These are phyloP conservation scores for Syncephalis plumigaleata DNA, from an alignment of 371 early-diverging fungal genomes.

Conservation along the genomic window DNA sequence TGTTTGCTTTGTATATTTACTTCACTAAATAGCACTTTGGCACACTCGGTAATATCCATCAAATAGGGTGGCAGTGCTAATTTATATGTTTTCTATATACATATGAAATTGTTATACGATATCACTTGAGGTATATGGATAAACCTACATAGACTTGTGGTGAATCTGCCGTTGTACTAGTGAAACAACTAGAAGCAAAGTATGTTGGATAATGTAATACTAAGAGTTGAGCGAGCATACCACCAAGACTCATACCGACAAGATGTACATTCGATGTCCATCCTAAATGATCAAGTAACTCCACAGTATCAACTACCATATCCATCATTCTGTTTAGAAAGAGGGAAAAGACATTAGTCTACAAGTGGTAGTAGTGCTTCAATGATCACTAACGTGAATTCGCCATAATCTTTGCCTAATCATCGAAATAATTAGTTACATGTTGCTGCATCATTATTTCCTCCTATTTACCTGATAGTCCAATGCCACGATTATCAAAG, in stretches of 20 bases:
- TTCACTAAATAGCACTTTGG: too few species aligned
- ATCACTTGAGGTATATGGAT: slow-evolving; percentile 9
- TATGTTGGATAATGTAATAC: slow-evolving; percentile 18
- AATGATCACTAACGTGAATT: slow-evolving; percentile 6
- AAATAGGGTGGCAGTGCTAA: too few species aligned
- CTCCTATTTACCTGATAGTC: slow-evolving; percentile 7
- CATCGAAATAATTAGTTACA: neutral
- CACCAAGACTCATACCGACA: slow-evolving; percentile 63
- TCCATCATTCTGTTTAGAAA: slow-evolving; percentile 20
- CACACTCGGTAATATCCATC: too few species aligned
- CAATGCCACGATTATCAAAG: slow-evolving; percentile 68
- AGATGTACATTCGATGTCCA: slow-evolving; percentile 43
- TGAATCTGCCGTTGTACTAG: slow-evolving; percentile 29
- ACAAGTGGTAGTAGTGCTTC: slow-evolving; percentile 9
- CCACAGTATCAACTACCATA: slow-evolving; percentile 47
- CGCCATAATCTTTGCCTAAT: neutral
- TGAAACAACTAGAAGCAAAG: slow-evolving; percentile 45
- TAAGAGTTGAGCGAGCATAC: slow-evolving; percentile 8
- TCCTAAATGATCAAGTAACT: slow-evolving; percentile 35
- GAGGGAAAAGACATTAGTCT: too few species aligned
- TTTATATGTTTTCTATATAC: too few species aligned
- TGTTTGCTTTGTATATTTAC: too few species aligned
- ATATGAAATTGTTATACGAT: too few species aligned
- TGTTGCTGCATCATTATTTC: neutral
- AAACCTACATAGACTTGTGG: slow-evolving; percentile 4